Percentiles rank a stretch among this genome's conserved stretches.
These are phyloP conservation scores for Diplodia seriata DNA, from an alignment of 2,329 filamentous ascomycete genomes.

Conservation along the genomic window DNA sequence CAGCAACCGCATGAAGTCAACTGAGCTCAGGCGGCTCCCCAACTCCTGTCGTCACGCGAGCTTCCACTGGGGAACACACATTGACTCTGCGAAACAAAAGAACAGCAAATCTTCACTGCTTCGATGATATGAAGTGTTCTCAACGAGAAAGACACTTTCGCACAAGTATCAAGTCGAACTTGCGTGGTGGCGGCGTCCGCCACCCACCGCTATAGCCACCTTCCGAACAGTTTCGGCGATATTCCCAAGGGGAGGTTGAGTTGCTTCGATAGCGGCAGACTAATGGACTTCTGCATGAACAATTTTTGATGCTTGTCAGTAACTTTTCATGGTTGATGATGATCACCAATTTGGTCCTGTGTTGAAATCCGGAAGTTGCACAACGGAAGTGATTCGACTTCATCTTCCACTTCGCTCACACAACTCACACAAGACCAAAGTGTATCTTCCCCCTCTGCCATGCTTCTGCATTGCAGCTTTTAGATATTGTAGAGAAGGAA, in stretches of 20 bases:
- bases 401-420: no score
- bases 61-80: no score
- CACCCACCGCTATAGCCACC: background rate
- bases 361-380: background rate
- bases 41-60: no score
- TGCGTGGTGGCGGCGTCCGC: no score
- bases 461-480: background rate
- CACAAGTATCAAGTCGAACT: no score
- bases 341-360: background rate
- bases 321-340: no score
- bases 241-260: background rate
- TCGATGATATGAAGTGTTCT: background rate
- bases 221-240: background rate
- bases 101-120: background rate
- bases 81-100: no score
- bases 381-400: background rate
- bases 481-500: background rate
- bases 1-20: no score
- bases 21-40: no score
- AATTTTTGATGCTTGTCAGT: background rate
- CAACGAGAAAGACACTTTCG: no score
- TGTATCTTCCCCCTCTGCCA: no score
- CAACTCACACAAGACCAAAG: no score
- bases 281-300: background rate
- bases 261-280: background rate